A percentile compares a stretch with the other conserved stretches of the same genome.
These are phyloP conservation scores for Coprinellus aureogranulatus DNA, from an alignment of 768 basidiomycete genomes.

Conservation along the genomic window DNA sequence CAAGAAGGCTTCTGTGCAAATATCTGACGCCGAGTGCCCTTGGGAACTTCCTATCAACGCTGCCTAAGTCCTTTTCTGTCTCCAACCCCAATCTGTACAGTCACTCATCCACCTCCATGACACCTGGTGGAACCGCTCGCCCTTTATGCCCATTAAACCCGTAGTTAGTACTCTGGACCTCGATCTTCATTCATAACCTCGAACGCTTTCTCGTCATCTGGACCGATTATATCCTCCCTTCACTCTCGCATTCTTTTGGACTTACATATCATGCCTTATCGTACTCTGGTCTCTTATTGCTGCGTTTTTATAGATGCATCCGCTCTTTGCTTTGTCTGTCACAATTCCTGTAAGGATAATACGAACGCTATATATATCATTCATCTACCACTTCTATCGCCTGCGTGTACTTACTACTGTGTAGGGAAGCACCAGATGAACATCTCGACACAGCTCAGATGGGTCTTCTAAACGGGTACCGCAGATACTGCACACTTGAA, in stretches of 20 bases:
- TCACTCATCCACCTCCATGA: not conserved
- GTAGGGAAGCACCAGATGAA: no score
- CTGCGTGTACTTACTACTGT: no score
- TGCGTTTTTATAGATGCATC: not conserved
- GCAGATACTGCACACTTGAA: no score
- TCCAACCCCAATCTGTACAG: not conserved
- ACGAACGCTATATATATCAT: not conserved
- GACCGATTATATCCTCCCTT: no score
- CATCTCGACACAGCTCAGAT: no score
- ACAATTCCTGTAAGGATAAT: not conserved
- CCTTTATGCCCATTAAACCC: not conserved
- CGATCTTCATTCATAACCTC: not conserved
- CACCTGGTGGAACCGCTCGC: not conserved
- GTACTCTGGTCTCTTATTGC: not conserved
- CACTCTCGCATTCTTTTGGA: not conserved
- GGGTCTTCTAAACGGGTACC: no score
- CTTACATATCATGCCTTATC: not conserved
- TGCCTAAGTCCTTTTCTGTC: slow-evolving; percentile 34
- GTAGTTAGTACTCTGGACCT: not conserved
- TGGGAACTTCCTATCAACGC: slow-evolving; percentile 58
- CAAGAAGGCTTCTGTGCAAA: slow-evolving; percentile 51
- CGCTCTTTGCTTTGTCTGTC: not conserved
- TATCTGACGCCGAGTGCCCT: slow-evolving; percentile 65
- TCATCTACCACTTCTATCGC: not conserved
- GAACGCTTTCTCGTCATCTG: not conserved